Base-by-base conservation (phyloP, 2,329 filamentous ascomycete species). In the Pleurostoma richardsiae region DNA sequence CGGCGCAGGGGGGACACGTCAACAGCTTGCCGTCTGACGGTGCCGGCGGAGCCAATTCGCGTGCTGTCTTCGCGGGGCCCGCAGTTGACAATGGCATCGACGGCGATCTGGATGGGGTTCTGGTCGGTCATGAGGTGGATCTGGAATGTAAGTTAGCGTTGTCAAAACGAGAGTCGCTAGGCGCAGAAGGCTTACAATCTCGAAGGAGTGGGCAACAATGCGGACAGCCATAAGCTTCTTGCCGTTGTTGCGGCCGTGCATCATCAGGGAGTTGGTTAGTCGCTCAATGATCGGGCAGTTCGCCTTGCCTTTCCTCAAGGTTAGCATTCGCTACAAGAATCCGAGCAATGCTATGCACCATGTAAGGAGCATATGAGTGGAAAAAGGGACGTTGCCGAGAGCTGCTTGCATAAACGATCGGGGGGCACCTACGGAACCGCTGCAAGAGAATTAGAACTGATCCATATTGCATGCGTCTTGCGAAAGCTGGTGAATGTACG, bases 121-220 rank as follows among this genome's bases (percentile, higher is more conserved):
- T 97, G 94, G 83, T 99, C 94, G 83, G 95, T 97, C 90, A 97
- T 97, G 79, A 99, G 91, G 88, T 97, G 91, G 78, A 99, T 90
- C 92, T 96, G 71, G 45, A 49, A 49, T 53, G 42, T 48, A 40
- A 50, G 64, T 71, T 59, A 67, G 61, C 46, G 42, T 10, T 27
- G 41, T 29, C 39, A 4, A 43, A 43, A 29, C 6, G 5, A 10
- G n/a, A 26, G 26, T 43, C 4, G 6, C 11, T 43, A 27, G 33
- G 26, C 8, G 39, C 10, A 27, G 11, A 36, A 41, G 29, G 43
- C 62, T 55, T 86, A 96, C 92, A 73, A 99, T 99, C 83, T 99
- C 95, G 78, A 99, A 99, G 66, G 92, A 77, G 83, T 99, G 94
- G 63, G 91, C 91, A 67, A 99, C 91, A 64, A 99, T 99, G 78